Evolutionary conservation across 1,284 basidiomycete species (phyloP).

Genomic region (Boletus semigastroideus): DNA sequence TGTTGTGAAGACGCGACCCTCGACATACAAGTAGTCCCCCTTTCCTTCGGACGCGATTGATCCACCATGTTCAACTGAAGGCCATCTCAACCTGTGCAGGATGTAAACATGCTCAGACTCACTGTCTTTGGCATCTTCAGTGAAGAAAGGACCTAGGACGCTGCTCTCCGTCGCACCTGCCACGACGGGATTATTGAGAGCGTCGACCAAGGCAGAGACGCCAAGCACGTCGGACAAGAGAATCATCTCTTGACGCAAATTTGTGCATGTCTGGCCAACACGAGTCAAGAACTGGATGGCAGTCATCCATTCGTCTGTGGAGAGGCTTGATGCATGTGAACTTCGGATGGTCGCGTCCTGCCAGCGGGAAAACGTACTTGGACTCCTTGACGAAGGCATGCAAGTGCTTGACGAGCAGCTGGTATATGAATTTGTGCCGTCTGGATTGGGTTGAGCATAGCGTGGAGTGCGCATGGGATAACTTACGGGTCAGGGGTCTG

Average conservation of each 20-base stretch:
- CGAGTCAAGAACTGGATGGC: slow-evolving; percentile 76
- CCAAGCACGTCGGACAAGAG: slow-evolving; percentile 80
- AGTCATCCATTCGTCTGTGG: slow-evolving; percentile 81
- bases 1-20: slow-evolving; percentile 66
- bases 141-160: slow-evolving; percentile 84
- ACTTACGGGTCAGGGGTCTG: slow-evolving; percentile 44
- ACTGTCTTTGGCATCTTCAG: slow-evolving; percentile 77
- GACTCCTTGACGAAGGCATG: slow-evolving; percentile 76
- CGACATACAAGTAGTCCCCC: slow-evolving; percentile 79
- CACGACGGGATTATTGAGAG: slow-evolving; percentile 71
- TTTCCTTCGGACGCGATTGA: slow-evolving; percentile 79
- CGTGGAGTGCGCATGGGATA: neutral
- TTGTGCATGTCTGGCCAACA: slow-evolving; percentile 70
- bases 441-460: slow-evolving; percentile 24
- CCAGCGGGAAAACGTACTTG: slow-evolving; percentile 33
- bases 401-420: slow-evolving; percentile 56
- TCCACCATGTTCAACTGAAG: slow-evolving; percentile 54
- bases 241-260: slow-evolving; percentile 81
- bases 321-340: slow-evolving; percentile 45
- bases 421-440: slow-evolving; percentile 48
- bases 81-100: neutral
- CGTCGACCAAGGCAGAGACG: slow-evolving; percentile 75
- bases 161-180: slow-evolving; percentile 71
- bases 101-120: slow-evolving; percentile 26
- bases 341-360: neutral